Conservation (phyloP, 2,329 filamentous ascomycete genomes). For the Cladosporium sp. region DNA sequence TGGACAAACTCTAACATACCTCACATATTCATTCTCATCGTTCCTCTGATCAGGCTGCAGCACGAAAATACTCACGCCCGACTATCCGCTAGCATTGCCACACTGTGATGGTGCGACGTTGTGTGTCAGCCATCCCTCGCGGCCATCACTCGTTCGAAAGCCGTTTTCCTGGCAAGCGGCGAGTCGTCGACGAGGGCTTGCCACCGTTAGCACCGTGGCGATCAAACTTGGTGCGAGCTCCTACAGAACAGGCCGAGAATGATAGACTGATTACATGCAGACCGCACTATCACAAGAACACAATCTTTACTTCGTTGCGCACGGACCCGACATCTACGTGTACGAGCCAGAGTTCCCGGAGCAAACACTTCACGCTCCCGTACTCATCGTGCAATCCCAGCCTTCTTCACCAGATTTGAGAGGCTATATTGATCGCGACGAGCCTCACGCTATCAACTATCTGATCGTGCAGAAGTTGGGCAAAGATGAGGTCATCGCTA, state of each 20-base stretch:
- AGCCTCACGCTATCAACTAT: slow-evolving; percentile 48
- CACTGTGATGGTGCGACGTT: slow-evolving; percentile 16
- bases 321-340: slow-evolving; percentile 41
- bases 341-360: slow-evolving; percentile 47
- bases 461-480: slow-evolving; percentile 47
- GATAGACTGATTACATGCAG: slow-evolving; percentile 24
- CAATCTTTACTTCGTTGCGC: slow-evolving; percentile 53
- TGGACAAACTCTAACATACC: neutral
- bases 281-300: slow-evolving; percentile 48
- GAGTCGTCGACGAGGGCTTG: slow-evolving; percentile 23
- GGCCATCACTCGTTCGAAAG: slow-evolving; percentile 28
- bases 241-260: neutral
- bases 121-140: slow-evolving; percentile 12
- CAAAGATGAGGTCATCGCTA: slow-evolving; percentile 50
- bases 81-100: neutral
- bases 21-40: neutral
- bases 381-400: slow-evolving; percentile 42
- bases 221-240: slow-evolving; percentile 8
- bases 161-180: slow-evolving; percentile 30
- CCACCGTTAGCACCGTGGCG: slow-evolving; percentile 15
- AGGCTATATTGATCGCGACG: slow-evolving; percentile 38
- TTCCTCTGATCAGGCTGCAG: neutral
- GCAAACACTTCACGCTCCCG: slow-evolving; percentile 41
- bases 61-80: neutral
- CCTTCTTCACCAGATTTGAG: slow-evolving; percentile 33